Evolutionary conservation across 179 eudicot species (phyloP).

Genomic region (Corrigiola litoralis): DNA sequence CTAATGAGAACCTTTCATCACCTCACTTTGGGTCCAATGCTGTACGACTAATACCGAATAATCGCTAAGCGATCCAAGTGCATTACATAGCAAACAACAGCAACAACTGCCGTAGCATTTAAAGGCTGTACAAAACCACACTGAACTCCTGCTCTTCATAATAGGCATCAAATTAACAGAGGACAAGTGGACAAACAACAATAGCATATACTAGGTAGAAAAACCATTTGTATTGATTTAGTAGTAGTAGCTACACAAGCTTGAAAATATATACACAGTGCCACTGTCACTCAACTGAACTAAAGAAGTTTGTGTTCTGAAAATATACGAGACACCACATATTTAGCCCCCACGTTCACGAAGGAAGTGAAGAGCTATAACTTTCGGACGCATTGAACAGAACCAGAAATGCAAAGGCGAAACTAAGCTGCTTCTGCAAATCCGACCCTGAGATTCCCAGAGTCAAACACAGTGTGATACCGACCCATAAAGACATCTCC

Average conservation of each 20-base stretch:
- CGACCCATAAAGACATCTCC: constrained; percentile 80
- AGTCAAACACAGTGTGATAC: constrained; percentile 73
- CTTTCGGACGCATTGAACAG: not conserved
- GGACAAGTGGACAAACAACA: too few relatives aligned
- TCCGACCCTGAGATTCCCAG: constrained; percentile 55
- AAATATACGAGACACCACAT: not conserved
- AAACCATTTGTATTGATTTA: not conserved
- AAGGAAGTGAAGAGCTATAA: not conserved
- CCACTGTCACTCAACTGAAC: not conserved
- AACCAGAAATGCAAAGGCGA: not conserved
- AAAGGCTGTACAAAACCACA: too few relatives aligned
- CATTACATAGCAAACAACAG: too few relatives aligned
- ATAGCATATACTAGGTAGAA: too few relatives aligned
- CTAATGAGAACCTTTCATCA: too few relatives aligned
- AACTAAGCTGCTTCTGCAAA: constrained; percentile 65
- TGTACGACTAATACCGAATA: too few relatives aligned
- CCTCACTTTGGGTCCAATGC: too few relatives aligned
- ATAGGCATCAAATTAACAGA: too few relatives aligned
- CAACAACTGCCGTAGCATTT: too few relatives aligned
- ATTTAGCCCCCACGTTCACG: too few relatives aligned
- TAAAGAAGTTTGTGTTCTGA: not conserved
- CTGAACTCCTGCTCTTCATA: too few relatives aligned
- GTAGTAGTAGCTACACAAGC: constrained; percentile 2
- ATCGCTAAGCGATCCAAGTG: too few relatives aligned
- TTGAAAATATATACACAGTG: constrained; percentile 4